phyloP scores from a whole-genome alignment of 164 flowering plant species.

The Amborella trichopoda region DNA sequence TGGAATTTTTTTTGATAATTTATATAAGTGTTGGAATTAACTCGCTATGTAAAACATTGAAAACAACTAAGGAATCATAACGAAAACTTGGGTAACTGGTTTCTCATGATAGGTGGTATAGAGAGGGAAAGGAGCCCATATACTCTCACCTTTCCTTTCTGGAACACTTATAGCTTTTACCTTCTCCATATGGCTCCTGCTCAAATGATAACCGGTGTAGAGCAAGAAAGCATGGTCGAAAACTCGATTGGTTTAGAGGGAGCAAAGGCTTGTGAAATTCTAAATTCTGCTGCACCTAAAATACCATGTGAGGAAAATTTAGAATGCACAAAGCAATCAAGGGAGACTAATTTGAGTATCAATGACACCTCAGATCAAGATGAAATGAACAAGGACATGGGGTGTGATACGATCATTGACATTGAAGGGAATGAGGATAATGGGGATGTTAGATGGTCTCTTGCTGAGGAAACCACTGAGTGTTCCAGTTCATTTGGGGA shows the following conservation, averaged over 20 bases:
- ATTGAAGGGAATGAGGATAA: constrained; percentile 21
- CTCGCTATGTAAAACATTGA: too few relatives aligned
- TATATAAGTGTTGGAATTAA: too few relatives aligned
- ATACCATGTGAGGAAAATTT: constrained; percentile 11
- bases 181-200: constrained; percentile 46
- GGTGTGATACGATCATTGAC: constrained; percentile 32
- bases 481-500: constrained; percentile 81
- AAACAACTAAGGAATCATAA: too few relatives aligned
- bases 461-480: constrained; percentile 73
- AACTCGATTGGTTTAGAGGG: constrained; percentile 5
- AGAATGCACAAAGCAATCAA: constrained; percentile 20
- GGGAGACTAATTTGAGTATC: constrained; percentile 19
- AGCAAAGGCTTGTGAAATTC: constrained; percentile 7
- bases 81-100: too few relatives aligned
- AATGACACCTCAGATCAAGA: constrained; percentile 19
- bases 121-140: too few relatives aligned
- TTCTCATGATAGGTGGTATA: too few relatives aligned
- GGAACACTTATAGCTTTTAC: too few relatives aligned
- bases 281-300: background rate
- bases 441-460: constrained; percentile 12
- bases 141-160: too few relatives aligned
- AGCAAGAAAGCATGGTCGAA: constrained; percentile 4
- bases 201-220: constrained; percentile 9
- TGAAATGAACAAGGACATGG: constrained; percentile 7
- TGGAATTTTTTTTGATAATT: too few relatives aligned